Conservation (phyloP, 2,329 filamentous ascomycete genomes). For the Stagonosporopsis cucurbitacearum region DNA sequence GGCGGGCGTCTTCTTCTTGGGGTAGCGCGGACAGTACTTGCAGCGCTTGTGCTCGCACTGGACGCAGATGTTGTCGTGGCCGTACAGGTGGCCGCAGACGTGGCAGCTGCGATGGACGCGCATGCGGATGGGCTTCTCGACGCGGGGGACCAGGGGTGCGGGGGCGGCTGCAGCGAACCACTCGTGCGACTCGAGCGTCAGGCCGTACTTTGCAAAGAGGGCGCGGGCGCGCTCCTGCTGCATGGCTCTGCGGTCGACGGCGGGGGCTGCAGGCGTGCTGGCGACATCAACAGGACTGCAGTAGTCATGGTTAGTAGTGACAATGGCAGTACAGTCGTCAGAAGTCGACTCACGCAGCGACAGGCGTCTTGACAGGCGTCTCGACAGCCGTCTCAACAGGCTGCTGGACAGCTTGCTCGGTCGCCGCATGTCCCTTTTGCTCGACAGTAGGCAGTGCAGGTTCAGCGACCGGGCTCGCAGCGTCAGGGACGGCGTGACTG, state of each 20-base stretch:
- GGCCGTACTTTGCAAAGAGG: constrained; percentile 53
- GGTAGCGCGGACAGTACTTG: constrained; percentile 78
- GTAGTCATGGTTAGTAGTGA: not conserved
- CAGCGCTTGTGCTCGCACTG: constrained; percentile 82
- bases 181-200: constrained; percentile 50
- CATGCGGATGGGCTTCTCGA: constrained; percentile 79
- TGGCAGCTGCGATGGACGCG: constrained; percentile 82
- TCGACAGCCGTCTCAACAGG: constrained; percentile 1
- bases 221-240: constrained; percentile 50
- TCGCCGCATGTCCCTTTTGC: constrained; percentile 4
- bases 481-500: constrained; percentile 21
- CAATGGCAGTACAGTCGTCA: not conserved
- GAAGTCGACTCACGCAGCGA: constrained; percentile 11
- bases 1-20: constrained; percentile 63
- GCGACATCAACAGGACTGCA: constrained; percentile 6
- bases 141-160: constrained; percentile 55
- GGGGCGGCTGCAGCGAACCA: constrained; percentile 40
- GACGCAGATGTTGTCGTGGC: constrained; percentile 73
- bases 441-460: not conserved
- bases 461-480: constrained; percentile 8
- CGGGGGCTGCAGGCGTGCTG: constrained; percentile 16
- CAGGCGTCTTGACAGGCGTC: not conserved
- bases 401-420: not conserved
- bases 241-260: constrained; percentile 42
- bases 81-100: constrained; percentile 77